Conservation (phyloP, 2,329 filamentous ascomycete genomes). For the Nothopassalora personata region DNA sequence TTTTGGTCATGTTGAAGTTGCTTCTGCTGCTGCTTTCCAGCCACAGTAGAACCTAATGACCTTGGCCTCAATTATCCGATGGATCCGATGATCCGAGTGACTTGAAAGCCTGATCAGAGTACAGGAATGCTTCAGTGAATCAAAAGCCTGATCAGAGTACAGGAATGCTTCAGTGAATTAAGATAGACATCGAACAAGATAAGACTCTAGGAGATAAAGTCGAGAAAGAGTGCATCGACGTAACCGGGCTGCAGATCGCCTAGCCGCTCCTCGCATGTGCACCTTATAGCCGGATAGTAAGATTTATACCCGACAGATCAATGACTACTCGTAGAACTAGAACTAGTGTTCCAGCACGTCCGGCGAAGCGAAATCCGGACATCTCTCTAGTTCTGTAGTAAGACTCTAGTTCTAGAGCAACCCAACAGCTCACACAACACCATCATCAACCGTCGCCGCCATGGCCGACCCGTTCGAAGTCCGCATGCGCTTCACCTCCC, state of each 20-base stretch:
- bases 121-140: too few relatives aligned
- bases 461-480: conserved; percentile 94
- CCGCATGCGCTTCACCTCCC: conserved; percentile 89
- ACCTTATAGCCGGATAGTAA: neutral
- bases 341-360: too few relatives aligned
- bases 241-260: neutral
- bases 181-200: neutral
- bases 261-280: neutral
- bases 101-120: too few relatives aligned
- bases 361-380: too few relatives aligned
- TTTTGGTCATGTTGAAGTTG: neutral
- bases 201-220: neutral
- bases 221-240: neutral
- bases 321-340: too few relatives aligned
- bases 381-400: too few relatives aligned
- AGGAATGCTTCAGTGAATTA: too few relatives aligned
- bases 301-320: neutral
- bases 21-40: neutral
- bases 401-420: too few relatives aligned
- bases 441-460: conserved; percentile 4
- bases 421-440: neutral
- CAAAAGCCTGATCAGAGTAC: too few relatives aligned
- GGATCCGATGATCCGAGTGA: too few relatives aligned
- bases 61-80: neutral
- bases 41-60: neutral